Base-by-base conservation (phyloP, 108 stramenopile genomes). In the Nitzschia inconspicua region DNA sequence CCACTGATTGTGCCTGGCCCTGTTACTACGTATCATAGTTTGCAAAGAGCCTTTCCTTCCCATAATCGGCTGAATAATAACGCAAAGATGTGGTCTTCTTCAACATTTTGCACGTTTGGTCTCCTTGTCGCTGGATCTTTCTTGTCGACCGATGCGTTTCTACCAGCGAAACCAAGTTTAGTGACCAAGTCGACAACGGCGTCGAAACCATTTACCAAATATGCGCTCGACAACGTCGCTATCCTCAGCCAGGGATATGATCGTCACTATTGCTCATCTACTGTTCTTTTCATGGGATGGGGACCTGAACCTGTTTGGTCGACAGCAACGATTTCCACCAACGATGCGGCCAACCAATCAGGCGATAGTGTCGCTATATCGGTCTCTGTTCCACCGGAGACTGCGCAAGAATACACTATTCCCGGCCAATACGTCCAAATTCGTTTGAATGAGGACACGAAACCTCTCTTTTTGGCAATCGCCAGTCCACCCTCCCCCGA, bases 351-450 rank as follows among this genome's bases (percentile, higher is more conserved):
- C n/a, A 86, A 83, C 60, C 66, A 80, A 28, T 84, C 85, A 6
- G 83, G 75, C 13, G 72, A 52, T n/a, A 83, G 73, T 51, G 76
- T 88, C 34, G 61, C 59, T 10, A 44, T 92, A 20, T 66, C 47
- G 11, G 68, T 92, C 5, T 25, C 65, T 16, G 85, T 92, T 3
- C 59, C 59, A 5, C 77, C 84, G 25, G 84, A 80, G 43, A 73
- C 68, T 9, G 72, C 75, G 10, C 56, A 51, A 6, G 83, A 76
- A 20, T 92, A 84, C 72, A 63, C 64, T 9, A 19, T 79, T 43
- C 90, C 90, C 4, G 90, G 90, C 4, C 90, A 92, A 56, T 92
- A 92, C 65, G 85, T 88, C 14, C 90, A 92, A 63, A 68, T 82
- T 34, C 66, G 70, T 40, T 34, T 62, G n/a, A 68, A 76, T 44